A percentile compares a stretch with the other conserved stretches of the same genome.
Conservation (phyloP, 139 green algal genomes). For the Chlorella sorokiniana region DNA sequence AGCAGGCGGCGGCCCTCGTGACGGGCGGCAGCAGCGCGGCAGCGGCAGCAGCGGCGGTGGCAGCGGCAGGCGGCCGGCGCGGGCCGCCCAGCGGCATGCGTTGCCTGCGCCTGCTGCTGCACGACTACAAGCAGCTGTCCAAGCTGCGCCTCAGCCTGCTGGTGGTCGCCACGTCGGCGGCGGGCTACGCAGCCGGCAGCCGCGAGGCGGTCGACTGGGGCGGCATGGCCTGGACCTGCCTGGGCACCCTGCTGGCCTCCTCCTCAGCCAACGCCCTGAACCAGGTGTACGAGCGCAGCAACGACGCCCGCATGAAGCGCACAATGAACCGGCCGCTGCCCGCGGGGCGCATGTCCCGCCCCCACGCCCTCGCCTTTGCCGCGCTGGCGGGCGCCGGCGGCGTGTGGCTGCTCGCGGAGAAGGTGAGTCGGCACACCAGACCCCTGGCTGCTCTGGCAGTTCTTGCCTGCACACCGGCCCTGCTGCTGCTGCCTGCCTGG, state of each 20-base stretch:
- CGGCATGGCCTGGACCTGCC: slow-evolving; percentile 76
- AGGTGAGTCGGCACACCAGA: slow-evolving; percentile 49
- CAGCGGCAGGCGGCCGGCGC: not conserved
- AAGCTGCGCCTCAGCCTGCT: slow-evolving; percentile 89
- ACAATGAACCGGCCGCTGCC: slow-evolving; percentile 93
- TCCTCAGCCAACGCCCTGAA: slow-evolving; percentile 96
- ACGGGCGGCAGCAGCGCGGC: slow-evolving; percentile 3
- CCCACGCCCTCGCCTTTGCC: slow-evolving; percentile 87
- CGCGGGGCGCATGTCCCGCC: slow-evolving; percentile 67
- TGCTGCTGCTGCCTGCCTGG: not conserved
- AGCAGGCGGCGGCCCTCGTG: not conserved
- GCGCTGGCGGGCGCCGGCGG: slow-evolving; percentile 66
- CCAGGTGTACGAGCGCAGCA: slow-evolving; percentile 88
- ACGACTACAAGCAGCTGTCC: slow-evolving; percentile 85
- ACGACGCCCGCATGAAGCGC: slow-evolving; percentile 86
- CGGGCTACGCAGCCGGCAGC: slow-evolving; percentile 87
- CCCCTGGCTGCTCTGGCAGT: not conserved
- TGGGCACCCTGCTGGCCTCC: slow-evolving; percentile 88
- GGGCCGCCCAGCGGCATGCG: slow-evolving; percentile 4
- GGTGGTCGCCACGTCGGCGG: slow-evolving; percentile 86
- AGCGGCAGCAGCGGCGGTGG: not conserved
- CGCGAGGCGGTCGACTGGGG: slow-evolving; percentile 71
- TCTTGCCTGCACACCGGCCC: not conserved
- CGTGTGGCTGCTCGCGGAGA: slow-evolving; percentile 67
- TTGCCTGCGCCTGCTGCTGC: not conserved